phyloP scores from a whole-genome alignment of 768 basidiomycete species.

The Epithele typhae region DNA sequence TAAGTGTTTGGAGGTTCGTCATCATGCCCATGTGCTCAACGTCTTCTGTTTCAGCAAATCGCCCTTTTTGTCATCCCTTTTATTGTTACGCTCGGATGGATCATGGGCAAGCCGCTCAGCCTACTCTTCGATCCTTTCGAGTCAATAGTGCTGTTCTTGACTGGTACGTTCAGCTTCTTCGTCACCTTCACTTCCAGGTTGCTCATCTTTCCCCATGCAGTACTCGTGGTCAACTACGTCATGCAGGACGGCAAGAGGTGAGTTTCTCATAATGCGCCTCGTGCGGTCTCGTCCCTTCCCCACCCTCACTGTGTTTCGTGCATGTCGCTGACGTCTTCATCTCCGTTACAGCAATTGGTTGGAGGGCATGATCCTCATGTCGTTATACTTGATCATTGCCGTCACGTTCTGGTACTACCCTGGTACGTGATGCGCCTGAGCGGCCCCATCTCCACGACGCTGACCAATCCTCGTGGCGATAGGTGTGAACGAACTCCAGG shows the following conservation, averaged over 20 bases:
- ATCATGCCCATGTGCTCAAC: no score
- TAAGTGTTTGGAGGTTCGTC: slow-evolving; percentile 38
- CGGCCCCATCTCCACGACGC: slow-evolving; percentile 19
- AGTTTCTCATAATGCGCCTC: background rate
- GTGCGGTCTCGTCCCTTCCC: background rate
- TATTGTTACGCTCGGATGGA: slow-evolving; percentile 76
- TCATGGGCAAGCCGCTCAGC: slow-evolving; percentile 71
- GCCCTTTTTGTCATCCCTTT: slow-evolving; percentile 85
- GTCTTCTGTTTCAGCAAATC: slow-evolving; percentile 56
- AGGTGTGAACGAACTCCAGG: background rate
- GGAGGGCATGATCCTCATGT: slow-evolving; percentile 76
- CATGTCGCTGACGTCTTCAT: background rate
- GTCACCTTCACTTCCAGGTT: background rate
- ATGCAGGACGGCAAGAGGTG: slow-evolving; percentile 76
- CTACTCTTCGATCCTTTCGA: slow-evolving; percentile 90
- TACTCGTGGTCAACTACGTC: slow-evolving; percentile 62
- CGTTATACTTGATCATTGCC: slow-evolving; percentile 54
- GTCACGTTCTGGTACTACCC: slow-evolving; percentile 53
- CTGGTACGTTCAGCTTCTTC: slow-evolving; percentile 27
- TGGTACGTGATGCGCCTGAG: slow-evolving; percentile 26
- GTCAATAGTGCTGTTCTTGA: slow-evolving; percentile 57
- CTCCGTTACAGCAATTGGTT: slow-evolving; percentile 60
- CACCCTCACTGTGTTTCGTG: background rate
- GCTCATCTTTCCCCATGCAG: slow-evolving; percentile 12
- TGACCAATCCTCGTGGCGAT: background rate